Conservation (phyloP, 192 early-diverging fungal genomes). For the Gonapodya prolifera region DNA sequence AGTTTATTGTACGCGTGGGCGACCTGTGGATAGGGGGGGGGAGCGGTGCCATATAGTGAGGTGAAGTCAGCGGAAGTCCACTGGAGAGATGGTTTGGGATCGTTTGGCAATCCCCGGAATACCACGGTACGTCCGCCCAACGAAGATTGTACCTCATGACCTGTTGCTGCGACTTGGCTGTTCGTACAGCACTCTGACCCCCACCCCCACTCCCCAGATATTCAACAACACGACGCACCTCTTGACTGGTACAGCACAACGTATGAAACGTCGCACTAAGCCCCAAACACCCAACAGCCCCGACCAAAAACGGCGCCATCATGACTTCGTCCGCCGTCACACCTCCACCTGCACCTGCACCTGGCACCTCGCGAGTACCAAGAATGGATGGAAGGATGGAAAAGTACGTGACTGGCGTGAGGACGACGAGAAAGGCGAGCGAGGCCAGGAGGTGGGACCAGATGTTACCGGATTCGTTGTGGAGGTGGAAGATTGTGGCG, state of each 20-base stretch:
- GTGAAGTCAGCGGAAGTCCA: too few species aligned
- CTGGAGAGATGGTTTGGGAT: too few species aligned
- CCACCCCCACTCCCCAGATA: too few species aligned
- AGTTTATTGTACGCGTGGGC: slow-evolving; percentile 69
- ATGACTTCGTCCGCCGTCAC: slow-evolving; percentile 50
- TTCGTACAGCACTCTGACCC: too few species aligned
- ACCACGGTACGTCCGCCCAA: too few species aligned
- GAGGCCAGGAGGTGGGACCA: slow-evolving; percentile 74
- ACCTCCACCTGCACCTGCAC: slow-evolving; percentile 27
- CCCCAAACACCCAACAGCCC: slow-evolving; percentile 65
- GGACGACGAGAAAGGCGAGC: slow-evolving; percentile 31
- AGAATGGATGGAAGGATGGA: slow-evolving; percentile 9
- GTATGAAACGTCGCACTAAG: slow-evolving; percentile 70
- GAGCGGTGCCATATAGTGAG: too few species aligned
- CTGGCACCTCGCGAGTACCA: slow-evolving; percentile 7
- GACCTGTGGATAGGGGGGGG: slow-evolving; percentile 20
- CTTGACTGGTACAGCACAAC: slow-evolving; percentile 69
- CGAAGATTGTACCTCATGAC: too few species aligned
- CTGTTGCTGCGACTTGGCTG: too few species aligned
- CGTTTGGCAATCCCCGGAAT: too few species aligned
- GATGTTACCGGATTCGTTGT: slow-evolving; percentile 90
- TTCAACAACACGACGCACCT: slow-evolving; percentile 4
- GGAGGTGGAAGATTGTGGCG: slow-evolving; percentile 61
- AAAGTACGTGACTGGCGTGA: slow-evolving; percentile 33
- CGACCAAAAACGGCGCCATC: slow-evolving; percentile 60